phyloP scores from a whole-genome alignment of 148 eudicot genomes.

The Silene uniflora region DNA sequence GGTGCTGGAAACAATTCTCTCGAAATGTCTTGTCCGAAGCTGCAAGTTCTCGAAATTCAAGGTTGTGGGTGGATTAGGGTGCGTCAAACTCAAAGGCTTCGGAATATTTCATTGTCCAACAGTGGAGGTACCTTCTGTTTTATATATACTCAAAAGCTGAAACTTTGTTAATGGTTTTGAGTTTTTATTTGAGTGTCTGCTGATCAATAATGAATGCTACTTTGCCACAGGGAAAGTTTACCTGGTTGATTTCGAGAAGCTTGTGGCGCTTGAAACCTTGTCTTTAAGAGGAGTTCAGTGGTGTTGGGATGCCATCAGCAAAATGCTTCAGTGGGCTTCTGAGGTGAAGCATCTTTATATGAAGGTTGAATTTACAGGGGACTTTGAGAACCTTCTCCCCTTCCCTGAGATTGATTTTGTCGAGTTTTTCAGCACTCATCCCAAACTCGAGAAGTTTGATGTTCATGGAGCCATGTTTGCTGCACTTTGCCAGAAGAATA shows the following conservation, averaged over 20 bases:
- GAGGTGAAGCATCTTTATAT: conserved; percentile 80
- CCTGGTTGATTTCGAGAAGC: conserved; percentile 72
- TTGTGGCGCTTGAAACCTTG: conserved; percentile 68
- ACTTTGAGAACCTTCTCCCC: conserved; percentile 58
- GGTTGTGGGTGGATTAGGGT: conserved; percentile 80
- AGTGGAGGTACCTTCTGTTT: conserved; percentile 51
- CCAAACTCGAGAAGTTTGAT: conserved; percentile 68
- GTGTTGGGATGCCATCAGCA: conserved; percentile 86
- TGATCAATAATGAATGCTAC: neutral
- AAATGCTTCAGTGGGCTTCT: conserved; percentile 69
- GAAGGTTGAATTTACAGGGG: conserved; percentile 97
- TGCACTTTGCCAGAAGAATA: conserved; percentile 90
- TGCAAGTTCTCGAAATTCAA: conserved; percentile 68
- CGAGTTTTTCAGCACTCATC: conserved; percentile 80
- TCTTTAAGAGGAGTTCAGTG: conserved; percentile 79
- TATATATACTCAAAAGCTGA: neutral
- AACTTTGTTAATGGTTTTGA: neutral
- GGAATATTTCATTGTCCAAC: conserved; percentile 59
- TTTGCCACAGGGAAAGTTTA: conserved; percentile 54
- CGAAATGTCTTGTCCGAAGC: conserved; percentile 48
- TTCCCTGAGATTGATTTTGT: conserved; percentile 76
- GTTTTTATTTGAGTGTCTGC: neutral
- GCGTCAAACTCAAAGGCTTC: conserved; percentile 51
- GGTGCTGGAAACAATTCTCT: conserved; percentile 61
- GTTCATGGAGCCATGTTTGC: conserved; percentile 99